Evolutionary conservation across 2,329 filamentous ascomycete genomes (phyloP).

Genomic region (Dendrostoma leiphaemia): DNA sequence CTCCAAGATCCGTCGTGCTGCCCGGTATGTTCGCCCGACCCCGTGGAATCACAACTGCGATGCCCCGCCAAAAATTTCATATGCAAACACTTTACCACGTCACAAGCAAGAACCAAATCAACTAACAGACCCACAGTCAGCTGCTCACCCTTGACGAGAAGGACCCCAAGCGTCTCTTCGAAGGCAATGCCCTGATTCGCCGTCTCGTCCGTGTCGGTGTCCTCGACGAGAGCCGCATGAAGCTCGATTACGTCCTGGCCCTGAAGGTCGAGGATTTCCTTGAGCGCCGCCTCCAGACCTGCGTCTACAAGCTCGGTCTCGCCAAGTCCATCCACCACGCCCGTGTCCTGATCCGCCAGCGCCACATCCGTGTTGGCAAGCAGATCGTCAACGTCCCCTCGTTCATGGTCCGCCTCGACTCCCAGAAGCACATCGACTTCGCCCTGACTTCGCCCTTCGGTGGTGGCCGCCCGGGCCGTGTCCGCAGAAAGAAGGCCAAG

Average conservation of each 20-base stretch:
- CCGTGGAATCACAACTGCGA: neutral
- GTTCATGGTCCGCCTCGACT: slow-evolving; percentile 99
- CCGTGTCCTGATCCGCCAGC: slow-evolving; percentile 98
- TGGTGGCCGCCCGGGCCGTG: slow-evolving; percentile 94
- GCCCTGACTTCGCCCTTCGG: slow-evolving; percentile 95
- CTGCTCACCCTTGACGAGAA: slow-evolving; percentile 99
- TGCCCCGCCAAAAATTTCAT: neutral
- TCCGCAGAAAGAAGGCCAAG: slow-evolving; percentile 99
- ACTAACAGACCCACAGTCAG: slow-evolving; percentile 64
- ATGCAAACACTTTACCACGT: too few species aligned
- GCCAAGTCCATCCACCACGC: slow-evolving; percentile 99
- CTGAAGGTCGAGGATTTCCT: slow-evolving; percentile 99
- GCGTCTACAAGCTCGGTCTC: slow-evolving; percentile 99
- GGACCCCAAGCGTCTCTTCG: slow-evolving; percentile 99
- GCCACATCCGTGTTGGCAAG: slow-evolving; percentile 99
- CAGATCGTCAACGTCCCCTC: slow-evolving; percentile 99
- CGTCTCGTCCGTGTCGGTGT: slow-evolving; percentile 99
- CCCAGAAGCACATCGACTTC: slow-evolving; percentile 99
- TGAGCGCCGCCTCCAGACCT: slow-evolving; percentile 99
- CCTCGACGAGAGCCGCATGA: slow-evolving; percentile 99
- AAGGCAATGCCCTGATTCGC: slow-evolving; percentile 99
- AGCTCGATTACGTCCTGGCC: slow-evolving; percentile 99
- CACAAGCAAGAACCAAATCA: too few species aligned
- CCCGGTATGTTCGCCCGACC: slow-evolving; percentile 67
- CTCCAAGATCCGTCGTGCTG: slow-evolving; percentile 99